Percentiles rank a stretch among this genome's conserved stretches.
Conservation (phyloP, 2,329 filamentous ascomycete species). For the Alternaria solani region DNA sequence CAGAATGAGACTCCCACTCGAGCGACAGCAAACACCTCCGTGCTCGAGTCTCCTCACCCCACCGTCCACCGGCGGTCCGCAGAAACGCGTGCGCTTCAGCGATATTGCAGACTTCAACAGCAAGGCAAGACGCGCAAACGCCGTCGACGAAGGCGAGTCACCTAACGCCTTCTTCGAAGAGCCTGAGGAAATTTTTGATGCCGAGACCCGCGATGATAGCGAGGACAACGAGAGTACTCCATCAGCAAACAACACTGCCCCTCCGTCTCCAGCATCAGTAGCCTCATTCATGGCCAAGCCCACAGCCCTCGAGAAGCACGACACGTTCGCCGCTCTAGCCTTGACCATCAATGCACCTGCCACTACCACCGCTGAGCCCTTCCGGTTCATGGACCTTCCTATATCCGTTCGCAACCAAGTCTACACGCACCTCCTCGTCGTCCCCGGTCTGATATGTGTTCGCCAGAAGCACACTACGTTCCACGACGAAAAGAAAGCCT, state of each 20-base stretch:
- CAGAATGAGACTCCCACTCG: conserved; percentile 7
- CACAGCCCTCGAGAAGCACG: conserved; percentile 6
- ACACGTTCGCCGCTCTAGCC: neutral
- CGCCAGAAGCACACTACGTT: conserved; percentile 36
- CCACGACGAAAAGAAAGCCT: conserved; percentile 22
- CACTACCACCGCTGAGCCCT: neutral
- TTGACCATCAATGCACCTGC: neutral
- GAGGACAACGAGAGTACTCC: neutral
- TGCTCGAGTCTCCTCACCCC: conserved; percentile 25
- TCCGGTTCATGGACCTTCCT: conserved; percentile 35
- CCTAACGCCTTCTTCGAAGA: conserved; percentile 16
- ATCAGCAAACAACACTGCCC: neutral
- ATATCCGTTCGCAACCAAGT: conserved; percentile 28
- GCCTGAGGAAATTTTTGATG: conserved; percentile 15
- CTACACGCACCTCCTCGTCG: conserved; percentile 33
- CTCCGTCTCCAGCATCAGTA: neutral
- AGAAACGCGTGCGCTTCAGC: conserved; percentile 19
- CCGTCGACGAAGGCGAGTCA: conserved; percentile 13
- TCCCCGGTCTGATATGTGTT: conserved; percentile 36
- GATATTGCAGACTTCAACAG: neutral
- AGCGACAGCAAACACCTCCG: conserved; percentile 22
- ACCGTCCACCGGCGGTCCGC: conserved; percentile 25
- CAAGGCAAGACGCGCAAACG: conserved; percentile 6
- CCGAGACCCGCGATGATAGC: conserved; percentile 8
- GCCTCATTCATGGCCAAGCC: neutral